phyloP scores from a whole-genome alignment of 192 early-diverging fungal species.

The Coemansia sp. region DNA sequence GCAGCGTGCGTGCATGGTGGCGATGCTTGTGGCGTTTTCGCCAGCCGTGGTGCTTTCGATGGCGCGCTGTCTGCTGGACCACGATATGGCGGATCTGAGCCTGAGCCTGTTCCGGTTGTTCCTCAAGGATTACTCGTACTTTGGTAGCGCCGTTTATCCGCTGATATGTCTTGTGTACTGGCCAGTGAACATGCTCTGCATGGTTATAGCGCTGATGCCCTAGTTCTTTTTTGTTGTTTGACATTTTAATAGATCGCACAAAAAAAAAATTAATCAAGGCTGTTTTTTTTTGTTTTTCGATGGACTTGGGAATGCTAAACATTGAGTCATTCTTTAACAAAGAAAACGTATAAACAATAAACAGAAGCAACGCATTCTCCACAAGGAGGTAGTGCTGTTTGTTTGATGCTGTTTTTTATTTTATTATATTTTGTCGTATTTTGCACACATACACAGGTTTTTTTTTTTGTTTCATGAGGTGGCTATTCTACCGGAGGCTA shows the following conservation, averaged over 20 bases:
- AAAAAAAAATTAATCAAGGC: no score
- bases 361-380: no score
- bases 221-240: neutral
- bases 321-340: no score
- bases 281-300: no score
- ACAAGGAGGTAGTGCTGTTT: no score
- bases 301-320: no score
- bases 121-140: slow-evolving; percentile 64
- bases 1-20: slow-evolving; percentile 9
- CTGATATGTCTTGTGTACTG: slow-evolving; percentile 71
- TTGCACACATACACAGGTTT: neutral
- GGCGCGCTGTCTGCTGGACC: slow-evolving; percentile 28
- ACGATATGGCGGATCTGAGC: slow-evolving; percentile 39
- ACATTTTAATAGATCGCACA: neutral
- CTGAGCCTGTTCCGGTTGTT: slow-evolving; percentile 54
- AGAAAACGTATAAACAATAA: no score
- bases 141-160: slow-evolving; percentile 63
- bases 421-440: neutral
- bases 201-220: slow-evolving; percentile 42
- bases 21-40: slow-evolving; percentile 48
- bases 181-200: slow-evolving; percentile 58
- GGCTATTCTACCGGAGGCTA: neutral
- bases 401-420: no score
- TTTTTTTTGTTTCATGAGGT: neutral
- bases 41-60: slow-evolving; percentile 54